Base-by-base conservation (phyloP, 129 eudicot genomes). In the Calendula officinalis region DNA sequence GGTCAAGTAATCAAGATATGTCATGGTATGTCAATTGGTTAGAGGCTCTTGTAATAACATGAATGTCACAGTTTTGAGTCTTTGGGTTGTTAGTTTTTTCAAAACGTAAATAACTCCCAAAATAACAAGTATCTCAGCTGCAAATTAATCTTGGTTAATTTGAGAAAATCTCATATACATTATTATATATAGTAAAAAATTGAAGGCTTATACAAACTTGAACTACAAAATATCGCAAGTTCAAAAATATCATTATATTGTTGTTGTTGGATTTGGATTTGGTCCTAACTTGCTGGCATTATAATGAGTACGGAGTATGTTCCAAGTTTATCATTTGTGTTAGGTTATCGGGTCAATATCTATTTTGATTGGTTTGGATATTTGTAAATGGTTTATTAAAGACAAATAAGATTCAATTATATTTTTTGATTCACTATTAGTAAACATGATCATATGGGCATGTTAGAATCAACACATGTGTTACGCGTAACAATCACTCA, bases 291-390 rank as follows among this genome's bases (percentile, higher is more conserved):
- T 51, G 69, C 39, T 62, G 39, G 55, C 30, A 22, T 37, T 69
- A 71, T 50, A 32, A 70, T 60, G 68, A 55, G 8, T 44, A 47
- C 35, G 40, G 69, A 71, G 76, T 62, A 43, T 42, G 39, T 42
- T 71, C 12, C n/a, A 71, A 71, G 76, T 62, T 50, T 50, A 17
- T 42, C 49, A 61, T 52, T 60, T 56, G 55, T 40, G 76, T 71
- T 71, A 50, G 69, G 69, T 51, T 15, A 41, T 52, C 17, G 61
- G 69, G 38, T 62, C 62, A 51, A 71, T 51, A 22, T 42, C 30
- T 13, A 6, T 71, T 39, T 49, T 50, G 33, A 45, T 51, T 62
- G 56, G 62, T 61, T 51, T 62, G 22, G 58, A 32, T 38, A 70
- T 60, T 38, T 48, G 33, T 60, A 40, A 9, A 68, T 68, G 33